phyloP scores from a whole-genome alignment of 2,329 filamentous ascomycete genomes.

The Fusarium sp. region DNA sequence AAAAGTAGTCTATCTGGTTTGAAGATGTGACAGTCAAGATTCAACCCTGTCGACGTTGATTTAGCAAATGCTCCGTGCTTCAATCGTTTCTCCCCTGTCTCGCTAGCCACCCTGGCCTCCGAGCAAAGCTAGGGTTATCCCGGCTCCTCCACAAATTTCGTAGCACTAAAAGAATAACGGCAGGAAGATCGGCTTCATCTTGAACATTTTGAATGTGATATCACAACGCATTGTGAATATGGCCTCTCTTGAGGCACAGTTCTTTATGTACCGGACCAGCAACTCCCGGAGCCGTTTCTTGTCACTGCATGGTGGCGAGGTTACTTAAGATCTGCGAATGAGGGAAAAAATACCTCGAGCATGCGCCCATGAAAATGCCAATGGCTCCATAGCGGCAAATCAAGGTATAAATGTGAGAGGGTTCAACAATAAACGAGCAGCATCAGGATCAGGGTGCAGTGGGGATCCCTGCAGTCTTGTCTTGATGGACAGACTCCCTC shows the following conservation, averaged over 20 bases:
- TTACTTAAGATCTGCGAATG: conserved; percentile 21
- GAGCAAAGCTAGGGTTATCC: conserved; percentile 41
- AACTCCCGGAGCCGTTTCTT: not conserved
- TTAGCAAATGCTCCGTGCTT: conserved; percentile 43
- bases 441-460: conserved; percentile 36
- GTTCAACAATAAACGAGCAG: conserved; percentile 30
- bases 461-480: conserved; percentile 26
- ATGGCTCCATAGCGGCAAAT: conserved; percentile 38
- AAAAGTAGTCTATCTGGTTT: not conserved
- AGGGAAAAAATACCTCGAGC: conserved; percentile 26
- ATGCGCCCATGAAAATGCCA: conserved; percentile 28
- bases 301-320: conserved; percentile 25
- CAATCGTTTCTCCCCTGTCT: conserved; percentile 35
- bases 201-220: conserved; percentile 16
- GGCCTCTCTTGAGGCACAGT: not conserved
- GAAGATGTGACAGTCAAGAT: conserved; percentile 12
- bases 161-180: conserved; percentile 35
- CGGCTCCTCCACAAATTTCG: conserved; percentile 41
- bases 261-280: conserved; percentile 7
- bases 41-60: conserved; percentile 33
- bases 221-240: conserved; percentile 21
- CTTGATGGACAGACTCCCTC: conserved; percentile 35
- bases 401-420: conserved; percentile 27
- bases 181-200: conserved; percentile 35
- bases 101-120: conserved; percentile 36